These are phyloP conservation scores for Wickerhamiella bombiphila DNA, from an alignment of 805 yeast genomes.

Conservation along the genomic window DNA sequence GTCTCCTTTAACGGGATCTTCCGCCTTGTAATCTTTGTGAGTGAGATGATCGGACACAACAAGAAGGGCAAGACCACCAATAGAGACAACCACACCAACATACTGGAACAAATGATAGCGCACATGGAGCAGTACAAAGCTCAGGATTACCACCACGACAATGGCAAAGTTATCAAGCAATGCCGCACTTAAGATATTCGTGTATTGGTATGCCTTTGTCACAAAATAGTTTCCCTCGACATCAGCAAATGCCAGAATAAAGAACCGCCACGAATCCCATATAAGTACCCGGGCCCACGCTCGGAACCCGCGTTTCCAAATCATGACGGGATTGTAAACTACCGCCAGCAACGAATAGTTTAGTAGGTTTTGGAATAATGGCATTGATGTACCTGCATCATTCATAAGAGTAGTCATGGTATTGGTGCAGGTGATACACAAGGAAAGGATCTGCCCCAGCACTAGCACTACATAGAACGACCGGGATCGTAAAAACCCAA, in stretches of 20 bases:
- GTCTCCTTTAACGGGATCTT: conserved; percentile 30
- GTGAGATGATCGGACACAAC: conserved; percentile 29
- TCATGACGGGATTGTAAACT: conserved; percentile 27
- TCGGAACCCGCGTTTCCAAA: conserved; percentile 27
- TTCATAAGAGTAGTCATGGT: conserved; percentile 30
- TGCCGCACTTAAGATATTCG: conserved; percentile 30
- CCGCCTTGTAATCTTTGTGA: conserved; percentile 29
- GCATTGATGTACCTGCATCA: conserved; percentile 27
- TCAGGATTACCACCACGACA: conserved; percentile 30
- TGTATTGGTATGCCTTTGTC: conserved; percentile 31
- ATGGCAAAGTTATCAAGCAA: conserved; percentile 32
- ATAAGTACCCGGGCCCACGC: conserved; percentile 22
- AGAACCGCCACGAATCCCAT: conserved; percentile 31
- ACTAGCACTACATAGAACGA: conserved; percentile 30
- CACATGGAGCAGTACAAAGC: conserved; percentile 29
- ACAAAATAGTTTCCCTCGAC: conserved; percentile 35
- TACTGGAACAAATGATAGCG: conserved; percentile 33
- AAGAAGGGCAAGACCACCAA: conserved; percentile 31
- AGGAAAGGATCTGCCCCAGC: conserved; percentile 29
- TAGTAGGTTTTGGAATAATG: conserved; percentile 32
- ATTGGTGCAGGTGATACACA: conserved; percentile 30
- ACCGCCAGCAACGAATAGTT: conserved; percentile 27
- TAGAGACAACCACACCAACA: conserved; percentile 27
- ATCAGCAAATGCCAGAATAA: conserved; percentile 30
- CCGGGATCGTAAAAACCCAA: conserved; percentile 21